Evolutionary conservation across 2,329 filamentous ascomycete genomes (phyloP), one percentile per base, ranked within the genome.

Genomic region (Aspergillus pseudoviridinutans): DNA sequence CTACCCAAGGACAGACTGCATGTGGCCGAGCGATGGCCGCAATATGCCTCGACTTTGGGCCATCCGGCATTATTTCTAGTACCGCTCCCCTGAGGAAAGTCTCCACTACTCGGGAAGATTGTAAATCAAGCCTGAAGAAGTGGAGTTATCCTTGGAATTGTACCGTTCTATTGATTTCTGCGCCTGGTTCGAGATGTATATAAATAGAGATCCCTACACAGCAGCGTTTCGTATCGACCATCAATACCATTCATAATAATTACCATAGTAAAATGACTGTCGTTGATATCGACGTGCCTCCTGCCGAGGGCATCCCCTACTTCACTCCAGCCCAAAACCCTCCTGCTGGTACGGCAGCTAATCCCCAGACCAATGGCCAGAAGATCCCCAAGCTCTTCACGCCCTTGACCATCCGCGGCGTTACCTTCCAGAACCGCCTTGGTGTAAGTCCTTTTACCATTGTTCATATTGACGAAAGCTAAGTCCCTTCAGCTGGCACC

Each of bases 401-500:
- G 55, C 83, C 84, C 3, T 71, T 86, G 52, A 82, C 81, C 67
- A 69, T 86, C 52, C 77, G 84, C 12, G 83, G 83, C 14, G 62
- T 86, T n/a, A 84, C 82, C 0, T 77, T 89, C n/a, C 86, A 86
- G 61, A 89, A 66, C 52, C 64, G 64, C 41, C 55, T 66, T 25
- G 64, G 63, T 14, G 61, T 65, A 55, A 17, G 55, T 55, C 9
- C 27, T 10, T 29, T n/a, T 28, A 8, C 17, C n/a, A 14, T 22
- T 41, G 8, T 12, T 32, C 22, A 41, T 22, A 22, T 25, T 25
- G 9, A 10, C 1, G 14, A 35, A 49, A 28, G 22, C 2, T n/a
- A n/a, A 12, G 4, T 7, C 4, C 3, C 6, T 24, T 10, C 51
- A 79, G 75, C 76, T 87, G 10, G 81, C 84, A 2, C 86, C 86